Evolutionary conservation across 2,329 filamentous ascomycete genomes (phyloP).

Genomic region (Leptographium lundbergii): DNA sequence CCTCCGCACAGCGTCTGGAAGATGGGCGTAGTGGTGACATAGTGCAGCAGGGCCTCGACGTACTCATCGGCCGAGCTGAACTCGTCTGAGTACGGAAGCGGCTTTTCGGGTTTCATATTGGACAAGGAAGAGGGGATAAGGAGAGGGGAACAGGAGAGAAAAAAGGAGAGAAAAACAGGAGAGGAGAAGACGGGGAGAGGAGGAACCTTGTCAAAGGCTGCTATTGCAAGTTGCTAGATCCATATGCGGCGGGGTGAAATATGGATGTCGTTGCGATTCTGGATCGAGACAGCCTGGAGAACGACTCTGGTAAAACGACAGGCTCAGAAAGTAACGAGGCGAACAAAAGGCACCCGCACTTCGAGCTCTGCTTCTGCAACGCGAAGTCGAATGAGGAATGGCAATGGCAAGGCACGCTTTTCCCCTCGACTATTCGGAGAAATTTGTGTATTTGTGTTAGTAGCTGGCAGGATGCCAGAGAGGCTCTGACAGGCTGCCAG

Average conservation of each 20-base stretch:
- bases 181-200: background rate
- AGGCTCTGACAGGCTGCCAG: background rate
- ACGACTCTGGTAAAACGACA: too few species aligned
- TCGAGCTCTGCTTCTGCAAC: background rate
- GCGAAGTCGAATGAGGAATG: background rate
- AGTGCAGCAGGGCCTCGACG: conserved; percentile 62
- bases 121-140: background rate
- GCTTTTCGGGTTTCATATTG: conserved; percentile 14
- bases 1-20: conserved; percentile 89
- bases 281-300: too few species aligned
- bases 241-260: background rate
- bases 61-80: conserved; percentile 67
- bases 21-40: conserved; percentile 59
- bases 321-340: too few species aligned
- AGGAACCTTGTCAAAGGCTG: background rate
- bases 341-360: background rate
- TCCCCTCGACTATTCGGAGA: background rate
- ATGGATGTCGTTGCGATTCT: too few species aligned
- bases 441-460: background rate
- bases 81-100: conserved; percentile 56
- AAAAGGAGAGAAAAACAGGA: background rate
- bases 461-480: background rate
- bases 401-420: background rate
- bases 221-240: background rate
- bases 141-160: background rate